Base-by-base conservation (phyloP, 2,329 filamentous ascomycete genomes). In the Claviceps maximensis region DNA sequence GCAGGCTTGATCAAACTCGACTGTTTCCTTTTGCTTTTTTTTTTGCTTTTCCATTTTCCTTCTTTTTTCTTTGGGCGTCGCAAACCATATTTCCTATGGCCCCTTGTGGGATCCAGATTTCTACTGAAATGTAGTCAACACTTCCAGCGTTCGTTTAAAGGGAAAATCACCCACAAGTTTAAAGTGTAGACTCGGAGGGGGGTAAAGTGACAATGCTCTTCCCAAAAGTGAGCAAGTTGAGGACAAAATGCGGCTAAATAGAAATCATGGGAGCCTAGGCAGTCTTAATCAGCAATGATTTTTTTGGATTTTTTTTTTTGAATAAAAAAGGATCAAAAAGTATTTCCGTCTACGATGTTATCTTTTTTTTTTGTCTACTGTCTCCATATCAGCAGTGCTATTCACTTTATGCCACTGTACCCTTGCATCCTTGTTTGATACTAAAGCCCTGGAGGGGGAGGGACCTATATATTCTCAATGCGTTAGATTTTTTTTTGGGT, bases 361-460 rank as follows among this genome's bases (percentile, higher is more conserved):
- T 44, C 41, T 21, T 42, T 46, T 46, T 46, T 29, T 47, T 46
- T 31, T 23, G 45, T 41, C 45, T 33, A 51, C 38, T 46, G 40
- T 50, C 10, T 21, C 53, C 49, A 36, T 19, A 51, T 51, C 49
- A 54, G 53, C 49, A 51, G 25, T 40, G 44, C 44, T 52, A 36
- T 47, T 46, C 36, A 51, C 46, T 27, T n/a, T 38, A 17, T 53
- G 38, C 40, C 53, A 46, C 38, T 21, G 48, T 41, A 47, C 40
- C 45, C 41, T 50, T 42, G 31, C 44, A 36, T 51, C 52, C 51
- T 51, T 17, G 42, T 9, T 23, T 31, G 41, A 38, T 47, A 41
- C 62, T 61, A 79, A 47, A 80, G 69, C n/a, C 77, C 77, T 4
- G 77, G 77, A 13, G 77, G 77, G 53, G 77, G 77, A 33, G 77